Base-by-base conservation (phyloP, 1,284 basidiomycete genomes). In the Boletellus deceptivus region DNA sequence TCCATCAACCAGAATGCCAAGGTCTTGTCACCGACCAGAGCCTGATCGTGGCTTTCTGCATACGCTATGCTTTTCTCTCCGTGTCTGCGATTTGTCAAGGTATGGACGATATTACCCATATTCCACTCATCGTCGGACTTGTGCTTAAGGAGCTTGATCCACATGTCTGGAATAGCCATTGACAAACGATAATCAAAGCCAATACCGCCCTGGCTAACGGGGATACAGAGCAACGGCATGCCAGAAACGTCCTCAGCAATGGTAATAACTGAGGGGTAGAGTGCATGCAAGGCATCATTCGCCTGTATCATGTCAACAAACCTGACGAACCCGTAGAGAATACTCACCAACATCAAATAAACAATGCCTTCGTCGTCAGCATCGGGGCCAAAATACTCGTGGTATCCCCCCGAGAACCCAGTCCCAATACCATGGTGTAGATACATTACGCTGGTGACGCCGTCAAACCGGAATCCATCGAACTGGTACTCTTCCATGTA, bases 1-100 rank as follows among this genome's bases (percentile, higher is more conserved):
- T 99, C 96, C 96, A 99, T 99, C 49, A 99, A 72, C 96, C 96
- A 99, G 73, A 99, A 99, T 1, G 96, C 96, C 33, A 98, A 68
- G 1, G 96, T 98, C 76, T 98, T 98, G 75, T 99, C 96, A 6
- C 96, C 96, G 0, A 99, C 96, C 29, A 99, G 80, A 16, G 96
- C 96, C 70, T 99, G 96, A 70, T 98, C 96, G 63, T 98, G 96
- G 63, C 90, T 93, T 72, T 99, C 96, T 45, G 91, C 92, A 64
- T 98, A 98, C 0, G 94, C 91, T 46, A 99, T 86, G 55, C 89
- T 93, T 73, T 88, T 93, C 73, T 99, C 96, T 36, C 86, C 77
- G 64, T 95, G 77, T 27, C 96, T 81, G 51, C 96, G 81, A 70
- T 99, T 98, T 24, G 83, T 93, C 51, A 99, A 74, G 3, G 93